Percentiles rank a stretch among this genome's conserved stretches.
These are phyloP conservation scores for Isoetes taiwanensis DNA, from an alignment of 75 land plant genomes.

Conservation along the genomic window DNA sequence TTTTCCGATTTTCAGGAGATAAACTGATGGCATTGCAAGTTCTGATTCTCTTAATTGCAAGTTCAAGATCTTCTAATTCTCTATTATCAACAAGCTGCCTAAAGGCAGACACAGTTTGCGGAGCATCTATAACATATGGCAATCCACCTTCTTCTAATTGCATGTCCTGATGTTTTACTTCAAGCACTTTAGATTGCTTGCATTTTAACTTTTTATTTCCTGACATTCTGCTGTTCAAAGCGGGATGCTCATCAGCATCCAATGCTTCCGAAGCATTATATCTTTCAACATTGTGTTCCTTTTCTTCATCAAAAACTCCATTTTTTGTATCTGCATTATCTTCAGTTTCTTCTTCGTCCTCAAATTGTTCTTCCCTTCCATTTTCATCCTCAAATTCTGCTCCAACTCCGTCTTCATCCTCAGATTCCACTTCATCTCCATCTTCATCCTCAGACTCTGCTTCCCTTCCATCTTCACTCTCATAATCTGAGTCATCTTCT, in stretches of 20 bases:
- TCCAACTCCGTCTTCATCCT: conserved; percentile 11
- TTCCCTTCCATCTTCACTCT: conserved; percentile 35
- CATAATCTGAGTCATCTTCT: conserved; percentile 66
- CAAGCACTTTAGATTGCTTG: not conserved
- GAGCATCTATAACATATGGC: conserved; percentile 71
- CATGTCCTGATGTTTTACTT: not conserved
- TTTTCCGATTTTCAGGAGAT: conserved; percentile 66
- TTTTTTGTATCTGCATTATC: conserved; percentile 9
- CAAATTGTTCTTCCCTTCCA: conserved; percentile 19
- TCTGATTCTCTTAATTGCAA: conserved; percentile 56
- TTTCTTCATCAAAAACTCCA: conserved; percentile 24
- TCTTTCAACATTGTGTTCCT: conserved; percentile 85
- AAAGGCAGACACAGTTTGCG: conserved; percentile 44
- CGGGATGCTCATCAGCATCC: not conserved
- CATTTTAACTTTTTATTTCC: conserved; percentile 4
- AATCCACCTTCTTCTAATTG: conserved; percentile 12
- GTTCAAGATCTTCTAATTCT: conserved; percentile 39
- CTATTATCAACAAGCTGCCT: conserved; percentile 42
- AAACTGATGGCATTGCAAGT: conserved; percentile 57
- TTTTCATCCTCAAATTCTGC: conserved; percentile 23
- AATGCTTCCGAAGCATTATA: not conserved
- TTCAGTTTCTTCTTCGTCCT: conserved; percentile 23
- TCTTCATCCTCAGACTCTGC: conserved; percentile 9
- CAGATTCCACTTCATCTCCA: conserved; percentile 11
- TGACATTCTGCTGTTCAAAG: not conserved